These are phyloP conservation scores for Penstemon davidsonii DNA, from an alignment of 257 asterid genomes.

Conservation along the genomic window DNA sequence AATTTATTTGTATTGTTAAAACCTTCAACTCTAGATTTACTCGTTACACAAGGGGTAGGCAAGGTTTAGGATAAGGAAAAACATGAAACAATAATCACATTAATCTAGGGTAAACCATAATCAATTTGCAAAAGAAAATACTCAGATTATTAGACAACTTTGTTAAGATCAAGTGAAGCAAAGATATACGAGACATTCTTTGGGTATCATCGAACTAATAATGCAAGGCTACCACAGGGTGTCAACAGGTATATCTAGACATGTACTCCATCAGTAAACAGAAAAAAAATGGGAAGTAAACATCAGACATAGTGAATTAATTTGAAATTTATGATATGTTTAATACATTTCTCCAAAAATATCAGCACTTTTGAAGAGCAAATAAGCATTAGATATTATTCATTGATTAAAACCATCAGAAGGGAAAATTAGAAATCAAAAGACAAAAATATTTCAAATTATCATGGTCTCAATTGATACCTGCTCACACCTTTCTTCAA, in stretches of 20 bases:
- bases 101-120: not conserved
- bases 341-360: not conserved
- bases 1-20: slow-evolving; percentile 12
- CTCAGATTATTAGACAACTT: not conserved
- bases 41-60: too few species aligned
- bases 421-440: slow-evolving; percentile 3
- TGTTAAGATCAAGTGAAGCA: slow-evolving; percentile 1
- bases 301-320: not conserved
- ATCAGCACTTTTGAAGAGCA: slow-evolving; percentile 5
- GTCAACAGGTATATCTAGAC: slow-evolving; percentile 13
- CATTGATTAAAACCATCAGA: not conserved
- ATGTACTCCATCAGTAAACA: not conserved
- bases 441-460: not conserved
- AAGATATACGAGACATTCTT: not conserved
- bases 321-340: not conserved
- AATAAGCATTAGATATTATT: not conserved
- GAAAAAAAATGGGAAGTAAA: not conserved
- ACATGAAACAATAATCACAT: too few species aligned
- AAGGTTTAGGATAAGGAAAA: too few species aligned
- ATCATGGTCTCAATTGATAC: slow-evolving; percentile 36
- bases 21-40: not conserved
- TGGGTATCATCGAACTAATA: not conserved
- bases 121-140: slow-evolving; percentile 15
- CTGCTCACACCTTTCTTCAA: slow-evolving; percentile 97
- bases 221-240: not conserved